Conservation (phyloP, 495 filamentous ascomycete species). For the Aspergillus biplanus region DNA sequence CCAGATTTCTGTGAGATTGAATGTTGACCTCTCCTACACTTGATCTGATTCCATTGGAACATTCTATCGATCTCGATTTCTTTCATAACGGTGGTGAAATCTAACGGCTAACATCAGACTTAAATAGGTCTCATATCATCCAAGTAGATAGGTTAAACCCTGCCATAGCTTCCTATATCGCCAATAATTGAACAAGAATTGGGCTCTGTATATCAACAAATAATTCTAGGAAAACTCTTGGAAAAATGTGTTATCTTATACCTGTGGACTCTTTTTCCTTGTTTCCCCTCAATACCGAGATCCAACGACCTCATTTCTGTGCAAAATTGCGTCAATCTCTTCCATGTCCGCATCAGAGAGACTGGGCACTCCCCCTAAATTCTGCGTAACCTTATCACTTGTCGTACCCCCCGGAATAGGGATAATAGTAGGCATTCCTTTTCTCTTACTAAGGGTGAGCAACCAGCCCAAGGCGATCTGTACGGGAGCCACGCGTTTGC, state of each 20-base stretch:
- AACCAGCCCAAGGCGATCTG: conserved; percentile 84
- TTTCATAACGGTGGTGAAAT: conserved; percentile 7
- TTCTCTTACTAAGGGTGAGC: conserved; percentile 52
- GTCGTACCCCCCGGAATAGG: conserved; percentile 77
- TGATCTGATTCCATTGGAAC: conserved; percentile 50
- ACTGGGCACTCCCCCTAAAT: conserved; percentile 39
- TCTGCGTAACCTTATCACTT: conserved; percentile 50
- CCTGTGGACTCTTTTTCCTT: background rate
- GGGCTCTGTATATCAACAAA: background rate
- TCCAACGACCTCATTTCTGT: conserved; percentile 43
- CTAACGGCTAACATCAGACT: conserved; percentile 14
- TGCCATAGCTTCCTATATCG: no score
- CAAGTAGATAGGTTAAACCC: no score
- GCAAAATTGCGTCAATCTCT: conserved; percentile 49
- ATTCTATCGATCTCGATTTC: background rate
- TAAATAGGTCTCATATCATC: no score
- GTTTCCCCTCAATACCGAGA: background rate
- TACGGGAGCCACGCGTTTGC: conserved; percentile 70
- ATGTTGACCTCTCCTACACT: conserved; percentile 61
- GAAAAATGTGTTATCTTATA: background rate
- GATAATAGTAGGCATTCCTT: conserved; percentile 71
- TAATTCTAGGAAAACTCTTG: background rate
- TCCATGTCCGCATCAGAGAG: conserved; percentile 48
- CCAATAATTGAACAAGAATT: background rate
- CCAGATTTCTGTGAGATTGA: conserved; percentile 47